These are phyloP conservation scores for Datisca glomerata DNA, from an alignment of 306 rosid genomes.

Conservation along the genomic window DNA sequence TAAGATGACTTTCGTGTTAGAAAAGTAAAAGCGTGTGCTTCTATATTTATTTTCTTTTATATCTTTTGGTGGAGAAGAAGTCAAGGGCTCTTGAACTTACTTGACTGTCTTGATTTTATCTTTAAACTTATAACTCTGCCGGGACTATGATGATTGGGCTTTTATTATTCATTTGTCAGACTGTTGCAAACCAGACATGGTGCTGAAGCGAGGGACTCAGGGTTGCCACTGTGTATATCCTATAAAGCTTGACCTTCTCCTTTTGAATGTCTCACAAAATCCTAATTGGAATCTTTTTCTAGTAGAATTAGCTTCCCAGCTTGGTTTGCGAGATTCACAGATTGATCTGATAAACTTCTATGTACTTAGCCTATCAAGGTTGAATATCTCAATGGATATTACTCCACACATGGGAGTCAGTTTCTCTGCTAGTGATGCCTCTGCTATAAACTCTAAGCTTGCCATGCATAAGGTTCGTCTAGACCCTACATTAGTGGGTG, in stretches of 20 bases:
- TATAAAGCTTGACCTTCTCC: constrained; percentile 80
- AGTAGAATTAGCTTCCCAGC: constrained; percentile 49
- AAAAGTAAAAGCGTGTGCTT: too few relatives aligned
- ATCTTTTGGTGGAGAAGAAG: neutral
- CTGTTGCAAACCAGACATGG: constrained; percentile 76
- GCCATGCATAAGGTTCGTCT: constrained; percentile 54
- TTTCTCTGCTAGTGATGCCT: constrained; percentile 57
- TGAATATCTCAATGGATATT: constrained; percentile 86
- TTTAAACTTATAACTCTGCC: neutral
- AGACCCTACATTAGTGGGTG: constrained; percentile 56
- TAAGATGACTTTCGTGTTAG: too few relatives aligned
- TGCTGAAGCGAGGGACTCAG: constrained; percentile 49
- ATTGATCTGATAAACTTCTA: constrained; percentile 75
- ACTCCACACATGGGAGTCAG: constrained; percentile 59
- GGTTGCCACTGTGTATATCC: constrained; percentile 86
- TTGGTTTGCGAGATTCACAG: constrained; percentile 50
- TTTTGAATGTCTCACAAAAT: constrained; percentile 69
- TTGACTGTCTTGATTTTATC: neutral
- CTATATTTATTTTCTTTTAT: neutral
- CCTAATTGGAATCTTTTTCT: constrained; percentile 56
- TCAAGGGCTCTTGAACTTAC: too few relatives aligned
- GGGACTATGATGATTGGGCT: constrained; percentile 8
- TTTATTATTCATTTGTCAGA: constrained; percentile 35
- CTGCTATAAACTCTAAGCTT: constrained; percentile 62
- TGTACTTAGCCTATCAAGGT: constrained; percentile 36